Base-by-base conservation (phyloP, 495 filamentous ascomycete species). In the Talaromyces ruber region DNA sequence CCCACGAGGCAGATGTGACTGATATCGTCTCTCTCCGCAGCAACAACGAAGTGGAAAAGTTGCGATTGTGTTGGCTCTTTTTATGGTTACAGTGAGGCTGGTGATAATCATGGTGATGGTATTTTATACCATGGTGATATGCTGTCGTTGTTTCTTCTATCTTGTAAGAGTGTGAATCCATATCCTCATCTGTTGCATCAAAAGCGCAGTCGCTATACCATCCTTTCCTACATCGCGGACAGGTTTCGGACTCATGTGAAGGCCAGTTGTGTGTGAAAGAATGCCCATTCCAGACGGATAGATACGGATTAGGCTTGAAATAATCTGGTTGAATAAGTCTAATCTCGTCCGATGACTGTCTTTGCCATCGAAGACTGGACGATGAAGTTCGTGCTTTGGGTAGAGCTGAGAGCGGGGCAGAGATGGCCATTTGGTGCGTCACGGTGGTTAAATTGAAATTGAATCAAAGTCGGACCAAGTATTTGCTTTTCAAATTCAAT, bases 211-310 rank as follows among this genome's bases (percentile, higher is more conserved):
- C 56, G 30, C 29, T 39, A 37, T 54, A 54, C 51, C 51, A 54
- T 54, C 51, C 51, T 12, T 37, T 37, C 28, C 55, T 60, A 39
- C 69, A 69, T 45, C 67, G 62, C 43, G 65, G 51, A 59, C 69
- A 69, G 34, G 64, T 60, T 2, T 56, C 54, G 6, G 34, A 39
- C 2, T 58, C 24, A 58, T 69, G 67, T 29, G 54, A 61, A 6
- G 67, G 67, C 58, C 65, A 65, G 26, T 62, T 57, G 30, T 71
- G 69, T 26, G 69, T 71, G 51, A 71, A 64, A 5, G 69, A 71
- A 18, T 71, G 69, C 4, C 65, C 59, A 21, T 62, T 58, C 11
- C 62, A 62, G 26, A 55, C 22, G 29, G 59, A 62, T 9, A 69
- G 63, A 18, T 66, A 62, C 12, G 69, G 69, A 52, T 71, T 71